Percentiles rank a stretch among this genome's conserved stretches.
phyloP scores from a whole-genome alignment of 129 eudicot genomes.

The Lactuca sativa region DNA sequence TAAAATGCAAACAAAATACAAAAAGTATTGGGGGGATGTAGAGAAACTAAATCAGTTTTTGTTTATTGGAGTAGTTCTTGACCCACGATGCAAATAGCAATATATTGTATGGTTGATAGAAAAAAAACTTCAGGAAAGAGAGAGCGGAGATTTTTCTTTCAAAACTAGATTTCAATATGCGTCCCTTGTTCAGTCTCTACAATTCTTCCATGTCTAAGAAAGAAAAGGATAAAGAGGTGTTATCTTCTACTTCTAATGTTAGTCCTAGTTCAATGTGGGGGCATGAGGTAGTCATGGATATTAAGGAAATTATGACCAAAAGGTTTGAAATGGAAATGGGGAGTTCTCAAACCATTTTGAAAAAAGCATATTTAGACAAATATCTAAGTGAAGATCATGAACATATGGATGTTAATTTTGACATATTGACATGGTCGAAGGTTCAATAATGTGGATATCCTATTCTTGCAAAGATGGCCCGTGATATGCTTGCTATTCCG shows the following conservation, averaged over 20 bases:
- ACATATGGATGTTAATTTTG: not conserved
- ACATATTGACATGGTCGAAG: slow-evolving; percentile 10
- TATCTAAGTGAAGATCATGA: not conserved
- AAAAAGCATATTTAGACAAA: not conserved
- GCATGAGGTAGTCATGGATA: no score
- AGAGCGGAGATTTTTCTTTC: not conserved
- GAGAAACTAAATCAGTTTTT: not conserved
- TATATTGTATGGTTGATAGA: not conserved
- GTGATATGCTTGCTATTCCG: not conserved
- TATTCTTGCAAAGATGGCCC: not conserved
- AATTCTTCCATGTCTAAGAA: not conserved
- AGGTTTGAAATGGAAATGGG: not conserved
- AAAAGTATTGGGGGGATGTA: not conserved
- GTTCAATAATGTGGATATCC: not conserved
- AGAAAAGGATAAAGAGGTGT: not conserved
- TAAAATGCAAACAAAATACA: no score
- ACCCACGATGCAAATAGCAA: not conserved
- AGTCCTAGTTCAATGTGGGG: not conserved
- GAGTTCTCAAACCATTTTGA: not conserved
- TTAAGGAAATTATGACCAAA: no score
- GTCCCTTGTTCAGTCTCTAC: not conserved
- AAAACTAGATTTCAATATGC: not conserved
- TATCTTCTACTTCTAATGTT: not conserved
- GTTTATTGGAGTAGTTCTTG: not conserved
- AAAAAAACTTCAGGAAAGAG: not conserved